These are phyloP conservation scores for Arthroderma uncinatum DNA, from an alignment of 2,329 filamentous ascomycete species.

Conservation along the genomic window DNA sequence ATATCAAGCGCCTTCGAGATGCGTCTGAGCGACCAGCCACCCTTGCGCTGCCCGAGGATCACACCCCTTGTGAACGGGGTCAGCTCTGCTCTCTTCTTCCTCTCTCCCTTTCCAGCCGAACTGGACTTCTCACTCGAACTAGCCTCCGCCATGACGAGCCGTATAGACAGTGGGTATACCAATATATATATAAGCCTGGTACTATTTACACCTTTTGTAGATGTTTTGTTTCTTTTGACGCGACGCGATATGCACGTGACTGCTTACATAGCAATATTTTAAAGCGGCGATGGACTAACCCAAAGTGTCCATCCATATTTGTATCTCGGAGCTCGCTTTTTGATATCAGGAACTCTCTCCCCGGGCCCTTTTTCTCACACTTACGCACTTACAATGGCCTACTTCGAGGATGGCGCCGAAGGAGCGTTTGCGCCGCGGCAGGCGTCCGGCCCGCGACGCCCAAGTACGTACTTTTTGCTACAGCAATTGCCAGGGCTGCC, in stretches of 20 bases:
- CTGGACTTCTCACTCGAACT: background rate
- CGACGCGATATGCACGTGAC: background rate
- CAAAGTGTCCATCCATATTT: background rate
- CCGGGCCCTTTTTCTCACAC: background rate
- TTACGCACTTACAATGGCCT: slow-evolving; percentile 24
- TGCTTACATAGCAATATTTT: background rate
- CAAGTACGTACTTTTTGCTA: slow-evolving; percentile 22
- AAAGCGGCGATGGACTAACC: too few relatives aligned
- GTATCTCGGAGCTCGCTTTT: background rate
- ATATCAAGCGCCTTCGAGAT: background rate
- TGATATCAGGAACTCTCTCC: background rate
- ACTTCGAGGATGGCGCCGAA: slow-evolving; percentile 31
- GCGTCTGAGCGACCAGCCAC: background rate
- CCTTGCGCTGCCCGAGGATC: background rate
- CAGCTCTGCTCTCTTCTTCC: background rate
- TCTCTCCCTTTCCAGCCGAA: background rate
- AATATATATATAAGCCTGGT: background rate
- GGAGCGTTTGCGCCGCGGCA: slow-evolving; percentile 18
- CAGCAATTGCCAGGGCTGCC: background rate
- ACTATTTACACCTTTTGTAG: background rate
- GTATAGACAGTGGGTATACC: background rate
- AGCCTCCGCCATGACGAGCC: background rate
- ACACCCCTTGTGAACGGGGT: background rate
- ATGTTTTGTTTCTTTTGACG: background rate
- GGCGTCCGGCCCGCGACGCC: slow-evolving; percentile 29